These are phyloP conservation scores for Mycosphaerella arachidis DNA, from an alignment of 2,329 filamentous ascomycete species.

Conservation along the genomic window DNA sequence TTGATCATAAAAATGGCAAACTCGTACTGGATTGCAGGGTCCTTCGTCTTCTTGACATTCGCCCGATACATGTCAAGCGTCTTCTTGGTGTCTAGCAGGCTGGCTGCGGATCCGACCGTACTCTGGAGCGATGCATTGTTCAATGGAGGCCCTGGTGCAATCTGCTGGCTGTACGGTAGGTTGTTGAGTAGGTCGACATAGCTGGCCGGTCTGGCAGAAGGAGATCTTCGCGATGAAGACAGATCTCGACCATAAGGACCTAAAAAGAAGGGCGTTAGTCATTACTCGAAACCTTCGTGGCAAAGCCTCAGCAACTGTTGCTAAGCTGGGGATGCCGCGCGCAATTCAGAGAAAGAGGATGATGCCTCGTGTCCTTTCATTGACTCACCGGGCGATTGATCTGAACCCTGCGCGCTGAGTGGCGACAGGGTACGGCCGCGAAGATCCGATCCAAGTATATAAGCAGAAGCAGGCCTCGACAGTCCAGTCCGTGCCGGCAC, in stretches of 20 bases:
- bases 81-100: conserved; percentile 82
- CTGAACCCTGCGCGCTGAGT: conserved; percentile 41
- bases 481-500: conserved; percentile 42
- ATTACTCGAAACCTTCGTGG: no score
- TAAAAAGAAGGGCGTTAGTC: no score
- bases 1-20: conserved; percentile 94
- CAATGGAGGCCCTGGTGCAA: conserved; percentile 58
- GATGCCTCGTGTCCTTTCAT: no score
- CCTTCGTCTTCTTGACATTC: conserved; percentile 96
- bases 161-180: conserved; percentile 75
- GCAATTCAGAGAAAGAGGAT: no score
- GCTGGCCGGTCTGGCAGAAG: conserved; percentile 54
- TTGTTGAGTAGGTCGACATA: conserved; percentile 59
- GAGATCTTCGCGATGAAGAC: conserved; percentile 52
- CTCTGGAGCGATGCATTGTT: conserved; percentile 78
- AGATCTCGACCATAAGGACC: conserved; percentile 43
- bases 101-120: conserved; percentile 82
- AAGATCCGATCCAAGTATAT: conserved; percentile 69
- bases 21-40: conserved; percentile 85
- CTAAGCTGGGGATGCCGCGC: no score
- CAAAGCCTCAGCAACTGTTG: no score
- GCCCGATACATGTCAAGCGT: conserved; percentile 96
- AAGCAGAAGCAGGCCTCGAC: conserved; percentile 65
- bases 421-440: conserved; percentile 59
- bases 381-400: conserved; percentile 33